Evolutionary conservation across 768 basidiomycete genomes (phyloP).

Genomic region (Infundibulicybe gibba): DNA sequence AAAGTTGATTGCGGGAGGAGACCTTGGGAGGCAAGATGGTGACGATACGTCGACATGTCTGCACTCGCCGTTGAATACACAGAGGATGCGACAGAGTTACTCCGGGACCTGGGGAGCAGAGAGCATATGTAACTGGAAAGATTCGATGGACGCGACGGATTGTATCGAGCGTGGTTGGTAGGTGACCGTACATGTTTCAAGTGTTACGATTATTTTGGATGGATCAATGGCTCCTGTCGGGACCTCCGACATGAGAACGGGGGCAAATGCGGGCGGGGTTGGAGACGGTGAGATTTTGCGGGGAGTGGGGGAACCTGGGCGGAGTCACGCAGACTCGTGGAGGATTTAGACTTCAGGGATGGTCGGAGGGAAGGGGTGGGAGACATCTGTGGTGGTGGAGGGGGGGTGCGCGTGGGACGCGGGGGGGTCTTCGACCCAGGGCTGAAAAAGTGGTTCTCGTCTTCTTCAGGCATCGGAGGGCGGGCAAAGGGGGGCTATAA

Average conservation of each 20-base stretch:
- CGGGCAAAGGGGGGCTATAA: slow-evolving; percentile 53
- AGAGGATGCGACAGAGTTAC: slow-evolving; percentile 48
- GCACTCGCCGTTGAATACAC: slow-evolving; percentile 52
- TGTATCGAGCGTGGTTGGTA: slow-evolving; percentile 66
- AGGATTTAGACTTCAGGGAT: slow-evolving; percentile 32
- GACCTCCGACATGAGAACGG: slow-evolving; percentile 60
- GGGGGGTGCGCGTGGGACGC: slow-evolving; percentile 25
- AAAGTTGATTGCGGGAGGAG: slow-evolving; percentile 41
- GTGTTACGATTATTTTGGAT: slow-evolving; percentile 59
- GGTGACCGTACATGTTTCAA: slow-evolving; percentile 71
- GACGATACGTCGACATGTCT: slow-evolving; percentile 52
- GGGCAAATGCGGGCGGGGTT: slow-evolving; percentile 53
- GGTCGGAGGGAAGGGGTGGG: slow-evolving; percentile 25
- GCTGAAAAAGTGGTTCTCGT: slow-evolving; percentile 19
- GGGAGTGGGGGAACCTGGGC: slow-evolving; percentile 48
- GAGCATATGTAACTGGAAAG: slow-evolving; percentile 56
- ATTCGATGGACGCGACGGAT: slow-evolving; percentile 67
- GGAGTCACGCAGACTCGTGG: slow-evolving; percentile 32
- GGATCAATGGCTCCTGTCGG: slow-evolving; percentile 49
- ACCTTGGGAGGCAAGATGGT: slow-evolving; percentile 62
- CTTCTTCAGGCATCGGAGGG: slow-evolving; percentile 35
- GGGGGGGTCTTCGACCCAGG: slow-evolving; percentile 26
- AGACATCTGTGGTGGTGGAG: slow-evolving; percentile 9
- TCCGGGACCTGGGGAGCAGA: slow-evolving; percentile 31
- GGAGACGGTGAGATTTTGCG: slow-evolving; percentile 40